A percentile compares a stretch with the other conserved stretches of the same genome.
phyloP scores from a whole-genome alignment of 805 yeast species.

The Wickerhamiella allomyrinae region DNA sequence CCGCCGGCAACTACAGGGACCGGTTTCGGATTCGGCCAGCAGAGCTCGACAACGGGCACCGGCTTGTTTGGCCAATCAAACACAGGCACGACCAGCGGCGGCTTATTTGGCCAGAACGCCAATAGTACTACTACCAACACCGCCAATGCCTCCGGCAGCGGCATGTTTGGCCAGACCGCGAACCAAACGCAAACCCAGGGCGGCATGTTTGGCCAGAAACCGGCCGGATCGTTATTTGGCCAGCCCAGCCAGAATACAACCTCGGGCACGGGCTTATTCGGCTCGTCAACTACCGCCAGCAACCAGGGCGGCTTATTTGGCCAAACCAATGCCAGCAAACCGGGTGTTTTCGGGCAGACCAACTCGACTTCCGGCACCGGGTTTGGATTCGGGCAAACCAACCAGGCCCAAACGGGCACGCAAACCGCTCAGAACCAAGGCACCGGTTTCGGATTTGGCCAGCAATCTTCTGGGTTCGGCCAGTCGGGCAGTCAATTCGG shows the following conservation, averaged over 20 bases:
- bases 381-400: conserved; percentile 7
- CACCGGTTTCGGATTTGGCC: background rate
- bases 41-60: conserved; percentile 6
- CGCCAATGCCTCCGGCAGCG: conserved; percentile 1
- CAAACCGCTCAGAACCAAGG: background rate
- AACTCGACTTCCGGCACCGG: conserved; percentile 13
- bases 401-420: background rate
- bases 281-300: conserved; percentile 2
- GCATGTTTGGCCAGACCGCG: conserved; percentile 22
- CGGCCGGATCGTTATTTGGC: background rate
- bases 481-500: conserved; percentile 5
- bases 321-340: conserved; percentile 1
- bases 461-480: background rate
- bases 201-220: conserved; percentile 8
- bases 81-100: conserved; percentile 7
- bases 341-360: conserved; percentile 8
- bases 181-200: conserved; percentile 10
- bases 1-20: conserved; percentile 6
- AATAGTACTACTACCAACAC: conserved; percentile 2
- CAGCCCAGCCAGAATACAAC: conserved; percentile 6
- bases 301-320: conserved; percentile 2
- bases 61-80: conserved; percentile 8
- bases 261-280: conserved; percentile 13
- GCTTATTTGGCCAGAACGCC: conserved; percentile 14
- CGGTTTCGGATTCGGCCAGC: conserved; percentile 9